A percentile compares a stretch with the other conserved stretches of the same genome.
Conservation (phyloP, 345 rosid species). For the Moringa oleifera region DNA sequence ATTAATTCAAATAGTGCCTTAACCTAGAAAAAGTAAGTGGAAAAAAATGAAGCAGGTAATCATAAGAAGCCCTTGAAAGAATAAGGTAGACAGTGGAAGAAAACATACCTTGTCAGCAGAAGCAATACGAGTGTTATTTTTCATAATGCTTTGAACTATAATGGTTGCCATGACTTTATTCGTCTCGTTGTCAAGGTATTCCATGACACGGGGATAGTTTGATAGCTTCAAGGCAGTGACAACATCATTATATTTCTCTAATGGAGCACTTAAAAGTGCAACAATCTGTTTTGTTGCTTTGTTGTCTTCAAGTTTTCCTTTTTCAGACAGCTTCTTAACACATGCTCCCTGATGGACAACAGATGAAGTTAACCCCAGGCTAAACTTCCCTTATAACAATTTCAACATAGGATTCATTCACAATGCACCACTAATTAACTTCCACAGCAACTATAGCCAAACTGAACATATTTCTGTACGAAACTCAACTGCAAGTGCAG, state of each 20-base stretch:
- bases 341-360: constrained; percentile 83
- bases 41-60: constrained; percentile 4
- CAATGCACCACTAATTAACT: no score
- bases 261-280: constrained; percentile 92
- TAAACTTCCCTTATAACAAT: background rate
- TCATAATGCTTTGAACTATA: constrained; percentile 92
- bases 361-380: background rate
- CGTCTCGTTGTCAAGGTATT: constrained; percentile 82
- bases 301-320: constrained; percentile 77
- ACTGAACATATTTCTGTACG: background rate
- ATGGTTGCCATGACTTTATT: constrained; percentile 93
- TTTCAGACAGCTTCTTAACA: constrained; percentile 64
- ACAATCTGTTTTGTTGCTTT: constrained; percentile 91
- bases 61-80: constrained; percentile 15
- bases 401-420: background rate
- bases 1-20: constrained; percentile 88
- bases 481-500: constrained; percentile 4
- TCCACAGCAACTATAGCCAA: no score
- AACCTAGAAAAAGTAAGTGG: constrained; percentile 42
- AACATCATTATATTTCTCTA: constrained; percentile 92
- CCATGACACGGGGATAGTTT: constrained; percentile 82
- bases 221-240: constrained; percentile 86
- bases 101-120: constrained; percentile 68
- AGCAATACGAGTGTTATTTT: constrained; percentile 72
- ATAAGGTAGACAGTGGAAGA: constrained; percentile 11